A percentile compares a stretch with the other conserved stretches of the same genome.
Conservation (phyloP, 2,329 filamentous ascomycete species). For the Sporothrix globosa region DNA sequence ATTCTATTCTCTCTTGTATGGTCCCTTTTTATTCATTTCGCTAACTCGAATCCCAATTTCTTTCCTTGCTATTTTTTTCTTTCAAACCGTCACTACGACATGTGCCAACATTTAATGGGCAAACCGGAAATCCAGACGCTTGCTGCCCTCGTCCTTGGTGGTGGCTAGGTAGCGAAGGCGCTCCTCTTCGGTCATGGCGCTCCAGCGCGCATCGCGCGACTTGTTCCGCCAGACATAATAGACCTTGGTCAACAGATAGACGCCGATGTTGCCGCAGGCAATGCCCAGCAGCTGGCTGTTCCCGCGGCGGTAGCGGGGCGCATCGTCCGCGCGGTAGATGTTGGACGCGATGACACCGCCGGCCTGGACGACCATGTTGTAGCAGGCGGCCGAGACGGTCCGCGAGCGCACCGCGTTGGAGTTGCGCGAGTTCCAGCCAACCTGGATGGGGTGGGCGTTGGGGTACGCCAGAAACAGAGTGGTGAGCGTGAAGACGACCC, state of each 20-base stretch:
- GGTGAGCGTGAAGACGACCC: conserved; percentile 50
- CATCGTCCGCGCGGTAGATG: conserved; percentile 47
- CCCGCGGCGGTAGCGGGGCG: conserved; percentile 56
- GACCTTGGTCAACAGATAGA: conserved; percentile 41
- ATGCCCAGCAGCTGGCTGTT: conserved; percentile 60
- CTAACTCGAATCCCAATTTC: too few relatives aligned
- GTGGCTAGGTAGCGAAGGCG: conserved; percentile 41
- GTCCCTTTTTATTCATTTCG: not conserved
- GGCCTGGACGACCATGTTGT: conserved; percentile 59
- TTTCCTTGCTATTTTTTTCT: not conserved
- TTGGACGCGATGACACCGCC: conserved; percentile 49
- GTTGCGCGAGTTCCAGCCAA: conserved; percentile 58
- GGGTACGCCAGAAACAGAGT: conserved; percentile 49
- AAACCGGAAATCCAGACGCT: conserved; percentile 44
- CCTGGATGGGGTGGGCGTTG: conserved; percentile 53
- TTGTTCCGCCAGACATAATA: conserved; percentile 46
- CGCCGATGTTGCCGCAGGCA: conserved; percentile 41
- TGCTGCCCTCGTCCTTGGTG: conserved; percentile 43
- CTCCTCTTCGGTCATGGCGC: conserved; percentile 42
- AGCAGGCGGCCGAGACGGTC: conserved; percentile 65
- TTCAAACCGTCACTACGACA: conserved; percentile 12
- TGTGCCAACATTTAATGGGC: conserved; percentile 37
- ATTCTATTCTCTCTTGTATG: not conserved
- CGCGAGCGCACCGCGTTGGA: conserved; percentile 64
- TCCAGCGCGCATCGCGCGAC: conserved; percentile 40